Evolutionary conservation across 2,329 filamentous ascomycete species (phyloP), one percentile per base, ranked within the genome.

Genomic region (Grosmannia penicillata): DNA sequence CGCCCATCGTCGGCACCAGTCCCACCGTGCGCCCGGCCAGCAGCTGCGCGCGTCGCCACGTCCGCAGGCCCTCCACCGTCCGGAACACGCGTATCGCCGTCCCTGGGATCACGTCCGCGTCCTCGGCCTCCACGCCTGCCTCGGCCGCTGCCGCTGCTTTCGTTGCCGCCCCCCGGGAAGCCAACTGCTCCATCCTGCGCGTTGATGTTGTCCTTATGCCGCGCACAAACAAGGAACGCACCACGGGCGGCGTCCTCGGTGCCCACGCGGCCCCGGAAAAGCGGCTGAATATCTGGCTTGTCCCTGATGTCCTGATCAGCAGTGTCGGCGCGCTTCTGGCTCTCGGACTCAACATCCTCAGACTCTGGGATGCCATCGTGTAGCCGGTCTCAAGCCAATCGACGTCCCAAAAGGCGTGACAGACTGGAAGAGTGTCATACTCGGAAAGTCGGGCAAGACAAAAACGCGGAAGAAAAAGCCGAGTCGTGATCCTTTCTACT

Each of bases 1-100:
- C 91, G 45, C 91, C 91, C 91, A 98, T 96, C 24, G 91, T 98
- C 2, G 91, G 91, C 26, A 98, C 86, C 22, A 98, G 75, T 42
- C 82, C 85, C 41, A 98, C 77, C 32, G 77, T 78, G 41, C 79
- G 74, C 49, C 79, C 72, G 51, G 76, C 68, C 43, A 75, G 60
- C 26, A 75, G 61, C 43, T 86, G 74, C 29, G 75, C 69, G 18
- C 64, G 68, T 26, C 85, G 76, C 65, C 79, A 81, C 49, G 68
- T 58, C 28, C 84, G 82, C 37, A 94, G 64, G 10, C 74, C 65
- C 13, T 76, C 43, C 42, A 91, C 76, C 56, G 83, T 72, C 49
- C 83, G 82, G 55, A 93, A 81, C 50, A 95, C 59, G 43, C 73
- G 73, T 46, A 85, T 80, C 4, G 66, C 60, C 5, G 70, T 67